These are phyloP conservation scores for Salix dunnii DNA, from an alignment of 345 rosid species.

Conservation along the genomic window DNA sequence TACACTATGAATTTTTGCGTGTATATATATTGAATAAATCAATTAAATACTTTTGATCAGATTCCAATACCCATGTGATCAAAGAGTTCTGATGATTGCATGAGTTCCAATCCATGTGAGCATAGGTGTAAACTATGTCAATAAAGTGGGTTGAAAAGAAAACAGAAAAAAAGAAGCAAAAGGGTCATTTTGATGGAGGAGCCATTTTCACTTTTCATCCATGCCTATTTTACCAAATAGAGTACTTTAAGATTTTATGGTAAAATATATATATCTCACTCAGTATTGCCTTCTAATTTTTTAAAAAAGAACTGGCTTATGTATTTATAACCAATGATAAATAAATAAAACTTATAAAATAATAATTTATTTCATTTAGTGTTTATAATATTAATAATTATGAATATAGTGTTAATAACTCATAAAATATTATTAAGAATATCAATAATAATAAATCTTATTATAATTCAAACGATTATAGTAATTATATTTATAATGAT, in stretches of 20 bases:
- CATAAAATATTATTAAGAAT: no score
- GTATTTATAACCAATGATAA: neutral
- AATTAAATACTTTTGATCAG: neutral
- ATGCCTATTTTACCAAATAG: neutral
- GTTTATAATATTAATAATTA: no score
- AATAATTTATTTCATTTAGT: no score
- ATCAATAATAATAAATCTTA: no score
- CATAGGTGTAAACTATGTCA: neutral
- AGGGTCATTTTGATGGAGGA: neutral
- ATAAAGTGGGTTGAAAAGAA: slow-evolving; percentile 2
- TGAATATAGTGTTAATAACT: no score
- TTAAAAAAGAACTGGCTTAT: no score
- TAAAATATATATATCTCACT: neutral
- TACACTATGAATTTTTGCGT: no score
- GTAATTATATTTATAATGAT: no score
- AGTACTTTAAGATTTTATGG: neutral
- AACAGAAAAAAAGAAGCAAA: neutral
- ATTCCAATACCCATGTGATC: slow-evolving; percentile 38
- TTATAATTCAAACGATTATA: no score
- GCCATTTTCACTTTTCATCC: neutral
- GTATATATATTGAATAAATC: neutral
- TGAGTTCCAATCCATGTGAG: slow-evolving; percentile 39
- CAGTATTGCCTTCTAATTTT: no score
- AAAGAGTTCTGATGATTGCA: slow-evolving; percentile 34
- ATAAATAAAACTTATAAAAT: no score